These are phyloP conservation scores for Diaporthe ampelina DNA, from an alignment of 2,329 filamentous ascomycete genomes.

Conservation along the genomic window DNA sequence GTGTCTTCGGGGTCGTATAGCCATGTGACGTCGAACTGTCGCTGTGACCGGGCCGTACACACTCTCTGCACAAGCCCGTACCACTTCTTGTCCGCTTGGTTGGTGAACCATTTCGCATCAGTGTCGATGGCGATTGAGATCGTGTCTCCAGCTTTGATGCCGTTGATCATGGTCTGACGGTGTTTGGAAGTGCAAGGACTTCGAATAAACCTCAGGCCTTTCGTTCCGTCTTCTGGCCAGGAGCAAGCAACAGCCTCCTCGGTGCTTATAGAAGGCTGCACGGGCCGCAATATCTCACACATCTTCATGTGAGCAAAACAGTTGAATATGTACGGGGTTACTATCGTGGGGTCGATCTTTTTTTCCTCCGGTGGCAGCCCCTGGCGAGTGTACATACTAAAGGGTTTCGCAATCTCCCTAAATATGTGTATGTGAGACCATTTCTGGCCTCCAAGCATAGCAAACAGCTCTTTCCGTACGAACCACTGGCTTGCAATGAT, in stretches of 20 bases:
- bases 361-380: constrained; percentile 9
- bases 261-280: constrained; percentile 48
- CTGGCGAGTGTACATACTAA: constrained; percentile 30
- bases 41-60: constrained; percentile 48
- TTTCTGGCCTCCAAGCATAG: constrained; percentile 55
- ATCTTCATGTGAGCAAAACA: constrained; percentile 77
- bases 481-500: constrained; percentile 73
- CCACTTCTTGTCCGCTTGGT: constrained; percentile 69
- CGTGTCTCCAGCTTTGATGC: constrained; percentile 61
- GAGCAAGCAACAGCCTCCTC: constrained; percentile 43
- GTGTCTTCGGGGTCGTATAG: constrained; percentile 81
- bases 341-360: constrained; percentile 64
- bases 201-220: not conserved
- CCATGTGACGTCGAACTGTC: constrained; percentile 77
- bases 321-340: constrained; percentile 77
- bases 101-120: constrained; percentile 68
- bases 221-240: constrained; percentile 9
- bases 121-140: constrained; percentile 63
- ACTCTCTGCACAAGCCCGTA: constrained; percentile 77
- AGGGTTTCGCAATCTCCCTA: constrained; percentile 58
- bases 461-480: constrained; percentile 74
- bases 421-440: constrained; percentile 62
- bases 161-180: constrained; percentile 45
- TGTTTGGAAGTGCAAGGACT: not conserved
- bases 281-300: constrained; percentile 61